Evolutionary conservation across 768 basidiomycete genomes (phyloP).

Genomic region (Tricholoma matsutake): DNA sequence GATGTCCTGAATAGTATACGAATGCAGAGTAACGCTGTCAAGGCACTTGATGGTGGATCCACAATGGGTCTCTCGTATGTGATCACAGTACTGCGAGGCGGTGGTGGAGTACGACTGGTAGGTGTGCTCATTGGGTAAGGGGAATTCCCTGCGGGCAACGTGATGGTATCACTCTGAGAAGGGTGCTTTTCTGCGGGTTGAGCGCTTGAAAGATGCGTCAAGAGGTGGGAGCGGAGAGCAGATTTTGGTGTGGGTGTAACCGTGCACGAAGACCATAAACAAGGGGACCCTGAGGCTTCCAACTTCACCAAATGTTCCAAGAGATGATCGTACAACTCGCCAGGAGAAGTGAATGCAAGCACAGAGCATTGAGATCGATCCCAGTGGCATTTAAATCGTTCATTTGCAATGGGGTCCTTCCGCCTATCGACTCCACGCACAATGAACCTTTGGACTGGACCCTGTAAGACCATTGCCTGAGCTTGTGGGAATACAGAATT

Average conservation of each 20-base stretch:
- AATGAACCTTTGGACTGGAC: constrained; percentile 73
- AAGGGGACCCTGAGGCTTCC: constrained; percentile 47
- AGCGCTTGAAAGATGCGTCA: constrained; percentile 70
- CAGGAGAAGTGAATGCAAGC: constrained; percentile 45
- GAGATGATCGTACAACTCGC: constrained; percentile 74
- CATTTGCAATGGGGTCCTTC: constrained; percentile 52
- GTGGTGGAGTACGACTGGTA: constrained; percentile 67
- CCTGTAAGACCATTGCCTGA: constrained; percentile 80
- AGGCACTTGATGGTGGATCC: constrained; percentile 70
- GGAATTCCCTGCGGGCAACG: constrained; percentile 53
- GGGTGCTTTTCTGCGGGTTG: constrained; percentile 57
- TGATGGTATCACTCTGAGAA: constrained; percentile 71
- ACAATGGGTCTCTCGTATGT: constrained; percentile 53
- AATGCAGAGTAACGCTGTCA: constrained; percentile 79
- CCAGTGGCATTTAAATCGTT: constrained; percentile 80
- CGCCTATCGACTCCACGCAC: constrained; percentile 81
- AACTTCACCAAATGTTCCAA: constrained; percentile 50
- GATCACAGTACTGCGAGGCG: constrained; percentile 61
- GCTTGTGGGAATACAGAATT: constrained; percentile 82
- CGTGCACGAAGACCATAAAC: constrained; percentile 73
- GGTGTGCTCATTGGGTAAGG: constrained; percentile 59
- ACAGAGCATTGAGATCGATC: constrained; percentile 53
- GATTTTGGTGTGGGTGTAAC: constrained; percentile 43
- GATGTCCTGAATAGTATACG: constrained; percentile 81
- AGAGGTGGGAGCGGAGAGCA: constrained; percentile 60